Evolutionary conservation across 176 grass and related monocot genomes (phyloP).

Genomic region (Typha latifolia): DNA sequence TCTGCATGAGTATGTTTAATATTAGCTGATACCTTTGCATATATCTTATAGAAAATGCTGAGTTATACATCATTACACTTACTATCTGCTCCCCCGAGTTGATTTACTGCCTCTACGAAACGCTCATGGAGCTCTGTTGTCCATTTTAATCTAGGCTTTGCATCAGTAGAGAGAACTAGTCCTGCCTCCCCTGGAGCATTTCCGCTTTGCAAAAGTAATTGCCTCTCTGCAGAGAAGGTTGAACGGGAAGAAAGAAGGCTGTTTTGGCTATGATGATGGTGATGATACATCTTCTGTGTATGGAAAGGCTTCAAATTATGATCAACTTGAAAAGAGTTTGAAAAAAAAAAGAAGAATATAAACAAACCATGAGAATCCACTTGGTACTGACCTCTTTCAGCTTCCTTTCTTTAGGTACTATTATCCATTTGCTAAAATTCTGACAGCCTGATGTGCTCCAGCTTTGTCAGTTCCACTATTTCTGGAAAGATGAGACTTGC

Average conservation of each 20-base stretch:
- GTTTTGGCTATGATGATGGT: conserved; percentile 30
- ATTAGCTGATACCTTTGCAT: neutral
- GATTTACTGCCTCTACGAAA: conserved; percentile 61
- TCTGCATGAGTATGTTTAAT: conserved; percentile 32
- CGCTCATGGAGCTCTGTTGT: conserved; percentile 82
- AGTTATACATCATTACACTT: conserved; percentile 17
- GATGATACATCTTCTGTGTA: conserved; percentile 74
- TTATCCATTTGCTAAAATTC: conserved; percentile 29
- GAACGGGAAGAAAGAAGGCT: conserved; percentile 53
- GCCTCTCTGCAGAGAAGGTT: conserved; percentile 42
- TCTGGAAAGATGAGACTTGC: conserved; percentile 40
- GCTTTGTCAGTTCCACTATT: conserved; percentile 36
- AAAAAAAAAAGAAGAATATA: conserved; percentile 15
- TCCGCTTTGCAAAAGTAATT: conserved; percentile 41
- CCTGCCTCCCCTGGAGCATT: conserved; percentile 56
- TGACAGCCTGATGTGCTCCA: conserved; percentile 26
- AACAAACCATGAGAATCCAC: neutral
- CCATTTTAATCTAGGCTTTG: conserved; percentile 91
- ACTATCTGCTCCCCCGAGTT: conserved; percentile 90
- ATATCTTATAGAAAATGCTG: too few species aligned
- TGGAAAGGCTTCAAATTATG: conserved; percentile 12
- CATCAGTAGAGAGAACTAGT: conserved; percentile 82
- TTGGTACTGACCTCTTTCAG: conserved; percentile 23
- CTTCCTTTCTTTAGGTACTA: conserved; percentile 26
- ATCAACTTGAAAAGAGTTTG: conserved; percentile 8